phyloP scores from a whole-genome alignment of 192 early-diverging fungal genomes.

The Entomortierella chlamydospora region DNA sequence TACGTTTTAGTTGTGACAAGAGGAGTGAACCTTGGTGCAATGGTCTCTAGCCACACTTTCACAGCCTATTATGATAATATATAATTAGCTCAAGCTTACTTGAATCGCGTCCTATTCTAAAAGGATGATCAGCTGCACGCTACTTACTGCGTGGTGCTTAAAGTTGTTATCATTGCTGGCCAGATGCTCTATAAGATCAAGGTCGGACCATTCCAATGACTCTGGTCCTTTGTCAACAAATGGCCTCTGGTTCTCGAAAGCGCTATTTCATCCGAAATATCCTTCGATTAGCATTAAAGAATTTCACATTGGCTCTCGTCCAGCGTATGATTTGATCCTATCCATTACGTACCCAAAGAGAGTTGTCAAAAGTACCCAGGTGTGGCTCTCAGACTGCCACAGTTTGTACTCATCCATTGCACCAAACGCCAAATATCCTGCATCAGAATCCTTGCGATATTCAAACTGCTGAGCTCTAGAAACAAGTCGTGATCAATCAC shows the following conservation, averaged over 20 bases:
- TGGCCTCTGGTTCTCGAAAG: slow-evolving; percentile 12
- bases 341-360: slow-evolving; percentile 23
- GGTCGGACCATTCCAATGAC: slow-evolving; percentile 25
- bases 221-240: slow-evolving; percentile 29
- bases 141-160: slow-evolving; percentile 31
- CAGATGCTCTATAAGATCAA: slow-evolving; percentile 39
- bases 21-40: slow-evolving; percentile 20
- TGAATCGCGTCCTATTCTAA: not conserved
- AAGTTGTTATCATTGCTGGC: slow-evolving; percentile 24
- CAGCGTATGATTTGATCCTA: not conserved
- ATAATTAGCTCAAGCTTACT: not conserved
- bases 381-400: slow-evolving; percentile 44
- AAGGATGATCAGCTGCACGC: not conserved
- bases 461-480: slow-evolving; percentile 31
- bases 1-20: slow-evolving; percentile 9
- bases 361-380: slow-evolving; percentile 33
- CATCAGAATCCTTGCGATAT: slow-evolving; percentile 20
- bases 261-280: not conserved
- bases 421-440: slow-evolving; percentile 8
- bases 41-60: slow-evolving; percentile 43
- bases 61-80: slow-evolving; percentile 21
- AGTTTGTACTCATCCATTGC: slow-evolving; percentile 30
- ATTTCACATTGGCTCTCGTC: not conserved
- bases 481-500: not conserved
- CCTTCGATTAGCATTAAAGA: not conserved